Base-by-base conservation (phyloP, 441 rosid genomes). In the Pelargonium cotyledonis region DNA sequence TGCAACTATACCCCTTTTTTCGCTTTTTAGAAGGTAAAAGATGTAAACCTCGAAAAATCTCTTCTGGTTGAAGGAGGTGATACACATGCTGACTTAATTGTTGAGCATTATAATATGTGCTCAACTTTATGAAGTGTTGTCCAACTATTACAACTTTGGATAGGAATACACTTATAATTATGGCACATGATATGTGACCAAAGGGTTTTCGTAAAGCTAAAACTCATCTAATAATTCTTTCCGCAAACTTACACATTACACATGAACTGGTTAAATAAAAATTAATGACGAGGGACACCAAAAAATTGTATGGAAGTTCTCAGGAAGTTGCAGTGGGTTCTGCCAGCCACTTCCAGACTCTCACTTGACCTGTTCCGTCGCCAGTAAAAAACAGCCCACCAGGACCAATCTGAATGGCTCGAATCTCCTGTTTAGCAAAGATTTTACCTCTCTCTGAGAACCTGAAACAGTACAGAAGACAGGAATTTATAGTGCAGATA, bases 361-460 rank as follows among this genome's bases (percentile, higher is more conserved):
- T 92, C 58, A 90, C 98, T 82, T 82, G 88, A 46, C 98, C 98
- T 19, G 95, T 86, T 70, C 96, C 98, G 14, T 95, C 99, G 2
- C 99, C 97, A 0, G 98, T 90, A 74, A 95, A 90, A 74, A 95
- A 89, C 69, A 95, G 78, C 55, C 93, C 96, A 0, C 85, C 89
- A 0, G 97, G 98, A 67, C 97, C 97, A 0, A 81, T 69, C 70
- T 92, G 90, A 76, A 95, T 81, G 29, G 93, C 84, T 8, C 97
- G 87, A 72, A 92, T 79, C 85, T 92, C 97, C 76, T 89, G 79
- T 78, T 90, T 92, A 6, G 96, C 82, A 76, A 84, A 90, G 67
- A 92, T 92, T 82, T 89, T 95, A 10, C 96, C 98, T 82, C 91
- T 86, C 80, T 92, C 96, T 2, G 89, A 71, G 70, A 95, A 95